A percentile compares a stretch with the other conserved stretches of the same genome.
phyloP scores from a whole-genome alignment of 768 basidiomycete species.

The Kwoniella newhampshirensis region DNA sequence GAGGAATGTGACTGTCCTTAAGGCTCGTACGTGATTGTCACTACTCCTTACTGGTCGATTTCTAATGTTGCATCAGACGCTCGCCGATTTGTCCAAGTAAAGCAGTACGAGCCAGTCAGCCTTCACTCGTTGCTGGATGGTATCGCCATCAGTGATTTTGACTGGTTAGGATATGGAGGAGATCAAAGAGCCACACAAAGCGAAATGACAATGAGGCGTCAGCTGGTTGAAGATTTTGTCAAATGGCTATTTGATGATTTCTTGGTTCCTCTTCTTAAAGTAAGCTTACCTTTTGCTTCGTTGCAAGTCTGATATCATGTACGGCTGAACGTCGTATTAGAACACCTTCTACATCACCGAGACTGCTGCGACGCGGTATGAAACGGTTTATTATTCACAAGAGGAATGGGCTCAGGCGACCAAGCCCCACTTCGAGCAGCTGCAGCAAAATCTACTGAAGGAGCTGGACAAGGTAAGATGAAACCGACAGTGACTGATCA shows the following conservation, averaged over 20 bases:
- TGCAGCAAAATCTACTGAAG: conserved; percentile 69
- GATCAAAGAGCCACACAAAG: conserved; percentile 58
- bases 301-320: too few relatives aligned
- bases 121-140: conserved; percentile 76
- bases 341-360: conserved; percentile 93
- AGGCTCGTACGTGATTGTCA: conserved; percentile 7
- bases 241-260: conserved; percentile 93
- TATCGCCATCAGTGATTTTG: conserved; percentile 70
- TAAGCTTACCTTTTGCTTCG: conserved; percentile 47
- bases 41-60: background rate
- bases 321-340: conserved; percentile 55
- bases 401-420: conserved; percentile 90
- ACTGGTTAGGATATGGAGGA: conserved; percentile 63
- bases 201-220: conserved; percentile 73
- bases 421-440: conserved; percentile 72
- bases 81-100: conserved; percentile 67
- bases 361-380: conserved; percentile 77
- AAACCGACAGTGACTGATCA: background rate
- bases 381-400: conserved; percentile 85
- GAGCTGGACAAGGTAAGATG: conserved; percentile 66
- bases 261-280: conserved; percentile 73
- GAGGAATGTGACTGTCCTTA: conserved; percentile 19
- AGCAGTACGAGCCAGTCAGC: conserved; percentile 77
- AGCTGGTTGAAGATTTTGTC: conserved; percentile 82
- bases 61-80: conserved; percentile 60